Base-by-base conservation (phyloP, 2,329 filamentous ascomycete genomes). In the Alternaria sp. region DNA sequence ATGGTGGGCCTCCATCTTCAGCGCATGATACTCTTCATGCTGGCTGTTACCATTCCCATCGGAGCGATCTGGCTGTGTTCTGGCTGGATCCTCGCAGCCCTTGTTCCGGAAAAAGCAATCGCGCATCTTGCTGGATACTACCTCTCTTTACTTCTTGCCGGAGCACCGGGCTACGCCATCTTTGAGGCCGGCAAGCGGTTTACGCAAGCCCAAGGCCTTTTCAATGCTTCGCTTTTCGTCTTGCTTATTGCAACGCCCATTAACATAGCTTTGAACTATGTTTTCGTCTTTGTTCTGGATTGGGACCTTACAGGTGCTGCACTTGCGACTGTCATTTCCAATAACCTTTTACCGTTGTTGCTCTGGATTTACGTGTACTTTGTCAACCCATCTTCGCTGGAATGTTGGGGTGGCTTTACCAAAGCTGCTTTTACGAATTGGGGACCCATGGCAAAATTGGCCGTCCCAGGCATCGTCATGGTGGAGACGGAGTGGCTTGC, bases 401-500 rank as follows among this genome's bases (percentile, higher is more conserved):
- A 78, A 61, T 85, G 83, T 73, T 95, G 92, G 92, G 89, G 89
- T 57, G 92, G 92, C 1, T 90, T 94, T 75, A 88, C 87, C 5
- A 83, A 79, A 66, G 85, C 86, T 28, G 89, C 90, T 0, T 84
- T 93, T 59, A 80, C 82, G 20, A 93, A 94, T 71, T 95, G 92
- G 92, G 84, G 86, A 0, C 89, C 90, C 9, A 96, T 96, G 94
- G 86, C 97, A 66, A 87, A 88, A 47, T 88, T 98, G n/a, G 93
- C 94, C 1, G 81, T 97, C 18, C 94, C 94, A 0, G 94, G 94
- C 5, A 90, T 98, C 78, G 82, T 97, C 64, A 97, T 97, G 94
- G 90, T 97, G 3, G 90, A 96, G 77, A 94, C 94, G 5, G 75
- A 78, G 57, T 78, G 75, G 73, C 67, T 78, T 0, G 75, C 75